Evolutionary conservation across 2,329 filamentous ascomycete genomes (phyloP), one percentile per base, ranked within the genome.

Genomic region (Botrytis paeoniae): DNA sequence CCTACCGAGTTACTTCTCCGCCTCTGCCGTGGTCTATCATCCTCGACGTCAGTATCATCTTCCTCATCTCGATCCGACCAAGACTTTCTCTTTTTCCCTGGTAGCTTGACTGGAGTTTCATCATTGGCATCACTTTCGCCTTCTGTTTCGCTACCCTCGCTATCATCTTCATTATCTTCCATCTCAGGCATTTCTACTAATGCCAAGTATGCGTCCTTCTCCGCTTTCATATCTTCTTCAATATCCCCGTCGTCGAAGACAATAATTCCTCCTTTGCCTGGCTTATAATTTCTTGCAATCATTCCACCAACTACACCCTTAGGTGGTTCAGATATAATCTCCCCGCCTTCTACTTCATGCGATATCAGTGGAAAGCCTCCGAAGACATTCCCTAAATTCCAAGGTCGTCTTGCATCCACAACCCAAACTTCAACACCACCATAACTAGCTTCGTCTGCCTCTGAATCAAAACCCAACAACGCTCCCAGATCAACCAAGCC

Each of bases 211-310:
- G 96, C 95, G 74, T 93, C 90, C 77, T 89, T 88, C 82, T 98
- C 94, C 1, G 84, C 84, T 20, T 82, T 83, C 48, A 99, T 84
- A 48, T 95, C 93, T 77, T 95, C 92, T 77, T 95, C 92, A 69
- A 99, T 95, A 81, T 99, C 96, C 1, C 95, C 96, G 80, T 98
- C 96, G 80, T 98, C 96, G 81, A 96, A 97, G 3, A 98, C 94
- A 74, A 99, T 89, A 60, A 99, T 92, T 0, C 96, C 96, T 29
- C 95, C 95, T 79, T 88, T 92, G 43, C 93, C 92, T 8, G 93
- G 89, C 76, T 89, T 91, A 81, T 97, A 98, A 0, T 86, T 84
- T 22, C 89, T 87, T 39, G 88, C 86, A 69, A 98, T 88, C 73
- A 89, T 89, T 1, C 95, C 95, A 62, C 89, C 89, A 32, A 89